These are phyloP conservation scores for Epichloe gansuensis DNA, from an alignment of 2,329 filamentous ascomycete species.

Conservation along the genomic window DNA sequence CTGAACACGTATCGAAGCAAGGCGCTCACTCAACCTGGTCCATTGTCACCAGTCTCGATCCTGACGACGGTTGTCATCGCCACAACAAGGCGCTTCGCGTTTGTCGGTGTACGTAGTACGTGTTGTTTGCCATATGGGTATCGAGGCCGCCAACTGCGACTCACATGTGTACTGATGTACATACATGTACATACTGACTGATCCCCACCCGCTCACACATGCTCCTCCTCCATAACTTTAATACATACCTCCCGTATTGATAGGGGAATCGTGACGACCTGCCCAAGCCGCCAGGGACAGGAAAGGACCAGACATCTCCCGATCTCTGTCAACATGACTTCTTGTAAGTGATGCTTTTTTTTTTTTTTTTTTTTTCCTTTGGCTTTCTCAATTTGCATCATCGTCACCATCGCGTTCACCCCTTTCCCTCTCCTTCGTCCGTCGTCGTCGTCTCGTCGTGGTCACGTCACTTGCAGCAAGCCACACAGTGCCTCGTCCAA, in stretches of 20 bases:
- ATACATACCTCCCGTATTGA: background rate
- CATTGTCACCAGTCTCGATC: too few relatives aligned
- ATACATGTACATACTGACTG: background rate
- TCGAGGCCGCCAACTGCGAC: background rate
- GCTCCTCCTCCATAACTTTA: background rate
- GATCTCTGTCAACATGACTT: constrained; percentile 1
- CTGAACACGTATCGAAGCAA: too few relatives aligned
- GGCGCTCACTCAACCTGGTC: too few relatives aligned
- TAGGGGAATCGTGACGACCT: background rate
- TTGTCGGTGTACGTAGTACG: too few relatives aligned
- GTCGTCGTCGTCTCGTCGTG: background rate
- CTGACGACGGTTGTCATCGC: too few relatives aligned
- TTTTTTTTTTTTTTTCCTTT: background rate
- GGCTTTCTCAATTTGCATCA: background rate
- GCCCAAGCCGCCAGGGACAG: background rate
- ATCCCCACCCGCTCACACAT: background rate
- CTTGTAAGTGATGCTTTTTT: background rate
- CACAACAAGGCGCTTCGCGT: too few relatives aligned
- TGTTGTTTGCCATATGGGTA: background rate
- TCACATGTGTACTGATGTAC: background rate
- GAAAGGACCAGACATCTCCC: background rate
- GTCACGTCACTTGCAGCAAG: background rate
- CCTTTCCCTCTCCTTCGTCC: background rate
- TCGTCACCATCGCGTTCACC: background rate
- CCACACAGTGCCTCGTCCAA: background rate